phyloP scores from a whole-genome alignment of 164 flowering plant species.

The Buxus sempervirens region DNA sequence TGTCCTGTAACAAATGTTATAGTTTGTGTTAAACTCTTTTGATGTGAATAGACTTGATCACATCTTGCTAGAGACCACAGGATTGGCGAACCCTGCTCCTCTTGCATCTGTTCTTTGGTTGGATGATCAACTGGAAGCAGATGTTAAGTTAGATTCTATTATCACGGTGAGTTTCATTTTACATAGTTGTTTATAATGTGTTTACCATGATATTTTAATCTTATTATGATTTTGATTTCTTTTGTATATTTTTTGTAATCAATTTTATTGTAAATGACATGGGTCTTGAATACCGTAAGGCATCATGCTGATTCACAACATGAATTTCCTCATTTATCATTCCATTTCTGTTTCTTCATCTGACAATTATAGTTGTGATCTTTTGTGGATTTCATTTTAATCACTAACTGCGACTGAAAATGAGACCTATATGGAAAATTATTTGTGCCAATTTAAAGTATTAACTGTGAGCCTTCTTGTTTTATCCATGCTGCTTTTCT shows the following conservation, averaged over 20 bases:
- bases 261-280: too few species aligned
- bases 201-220: background rate
- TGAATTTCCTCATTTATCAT: background rate
- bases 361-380: background rate
- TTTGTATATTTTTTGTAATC: too few species aligned
- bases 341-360: background rate
- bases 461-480: background rate
- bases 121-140: slow-evolving; percentile 96
- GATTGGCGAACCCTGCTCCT: slow-evolving; percentile 95
- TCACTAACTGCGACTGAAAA: background rate
- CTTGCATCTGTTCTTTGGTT: slow-evolving; percentile 97
- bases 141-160: slow-evolving; percentile 83
- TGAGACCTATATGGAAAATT: background rate
- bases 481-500: background rate
- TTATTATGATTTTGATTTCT: background rate
- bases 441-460: background rate
- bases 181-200: background rate
- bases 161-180: slow-evolving; percentile 58
- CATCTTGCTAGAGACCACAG: slow-evolving; percentile 91
- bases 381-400: background rate
- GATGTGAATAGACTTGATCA: slow-evolving; percentile 70
- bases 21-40: slow-evolving; percentile 14
- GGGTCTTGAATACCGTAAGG: too few species aligned
- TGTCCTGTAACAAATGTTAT: background rate
- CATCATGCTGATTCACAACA: too few species aligned